A percentile compares a stretch with the other conserved stretches of the same genome.
These are phyloP conservation scores for Platanthera guangdongensis DNA, from an alignment of 106 monocot species.

Conservation along the genomic window DNA sequence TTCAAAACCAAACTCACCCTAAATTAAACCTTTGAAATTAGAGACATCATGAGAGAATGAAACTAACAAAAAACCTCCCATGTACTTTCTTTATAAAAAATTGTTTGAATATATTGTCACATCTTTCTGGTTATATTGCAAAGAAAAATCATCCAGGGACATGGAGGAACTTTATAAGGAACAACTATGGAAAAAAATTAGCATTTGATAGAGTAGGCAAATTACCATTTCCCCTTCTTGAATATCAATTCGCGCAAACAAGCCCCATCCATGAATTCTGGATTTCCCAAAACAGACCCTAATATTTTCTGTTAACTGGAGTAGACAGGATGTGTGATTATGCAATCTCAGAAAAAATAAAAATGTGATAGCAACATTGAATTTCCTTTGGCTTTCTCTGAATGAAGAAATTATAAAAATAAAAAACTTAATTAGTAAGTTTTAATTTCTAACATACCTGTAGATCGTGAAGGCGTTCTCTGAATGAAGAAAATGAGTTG, in stretches of 20 bases:
- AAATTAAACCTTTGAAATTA: too few relatives aligned
- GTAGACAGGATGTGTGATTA: conserved; percentile 1
- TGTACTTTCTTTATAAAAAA: background rate
- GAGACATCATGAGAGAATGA: too few relatives aligned
- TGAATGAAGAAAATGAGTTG: conserved; percentile 61
- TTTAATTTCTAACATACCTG: conserved; percentile 29
- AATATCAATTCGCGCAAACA: conserved; percentile 84
- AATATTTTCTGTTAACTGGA: conserved; percentile 64
- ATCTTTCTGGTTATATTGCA: background rate
- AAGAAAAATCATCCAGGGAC: background rate
- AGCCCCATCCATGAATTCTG: conserved; percentile 98
- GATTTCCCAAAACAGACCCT: conserved; percentile 92
- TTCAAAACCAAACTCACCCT: too few relatives aligned
- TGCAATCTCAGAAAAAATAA: background rate
- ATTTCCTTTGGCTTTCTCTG: too few relatives aligned
- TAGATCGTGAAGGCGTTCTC: conserved; percentile 59
- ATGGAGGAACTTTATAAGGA: background rate
- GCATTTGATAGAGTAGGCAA: background rate
- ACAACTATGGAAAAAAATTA: background rate
- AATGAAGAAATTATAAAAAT: too few relatives aligned
- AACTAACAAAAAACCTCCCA: too few relatives aligned
- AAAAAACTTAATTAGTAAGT: too few relatives aligned
- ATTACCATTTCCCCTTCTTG: conserved; percentile 99
- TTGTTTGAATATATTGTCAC: background rate
- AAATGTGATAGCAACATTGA: background rate